These are phyloP conservation scores for Cadophora malorum DNA, from an alignment of 2,329 filamentous ascomycete species.

Conservation along the genomic window DNA sequence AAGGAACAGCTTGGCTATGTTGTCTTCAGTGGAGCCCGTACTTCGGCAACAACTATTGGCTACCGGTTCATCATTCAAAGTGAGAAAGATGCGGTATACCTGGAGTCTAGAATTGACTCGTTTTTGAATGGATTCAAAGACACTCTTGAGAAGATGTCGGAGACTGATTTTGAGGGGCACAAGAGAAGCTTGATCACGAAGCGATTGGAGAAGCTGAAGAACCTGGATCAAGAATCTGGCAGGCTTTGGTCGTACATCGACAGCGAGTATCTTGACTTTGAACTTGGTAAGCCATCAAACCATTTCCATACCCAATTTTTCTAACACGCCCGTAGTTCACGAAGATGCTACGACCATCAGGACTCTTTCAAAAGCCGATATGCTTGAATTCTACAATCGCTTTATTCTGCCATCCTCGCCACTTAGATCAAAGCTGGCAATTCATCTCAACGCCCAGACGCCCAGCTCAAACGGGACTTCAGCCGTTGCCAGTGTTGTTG, in stretches of 20 bases:
- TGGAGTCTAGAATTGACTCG: slow-evolving; percentile 85
- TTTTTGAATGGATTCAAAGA: slow-evolving; percentile 75
- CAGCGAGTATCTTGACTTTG: slow-evolving; percentile 88
- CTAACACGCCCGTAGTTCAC: slow-evolving; percentile 36
- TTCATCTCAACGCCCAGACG: slow-evolving; percentile 82
- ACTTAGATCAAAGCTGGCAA: slow-evolving; percentile 79
- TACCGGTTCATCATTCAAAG: slow-evolving; percentile 94
- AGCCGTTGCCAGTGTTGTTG: slow-evolving; percentile 46
- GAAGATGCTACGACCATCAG: slow-evolving; percentile 79
- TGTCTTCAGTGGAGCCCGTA: slow-evolving; percentile 81
- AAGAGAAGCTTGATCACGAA: slow-evolving; percentile 89
- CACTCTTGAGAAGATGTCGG: slow-evolving; percentile 75
- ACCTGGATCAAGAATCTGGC: slow-evolving; percentile 81
- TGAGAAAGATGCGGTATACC: slow-evolving; percentile 81
- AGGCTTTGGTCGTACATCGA: slow-evolving; percentile 87
- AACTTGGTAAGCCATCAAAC: slow-evolving; percentile 68
- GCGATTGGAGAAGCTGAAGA: slow-evolving; percentile 89
- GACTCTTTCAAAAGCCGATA: slow-evolving; percentile 76
- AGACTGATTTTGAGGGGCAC: slow-evolving; percentile 86
- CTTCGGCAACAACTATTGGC: slow-evolving; percentile 78
- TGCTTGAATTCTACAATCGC: slow-evolving; percentile 78
- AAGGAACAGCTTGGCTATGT: slow-evolving; percentile 98
- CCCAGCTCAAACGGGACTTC: slow-evolving; percentile 47
- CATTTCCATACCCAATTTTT: background rate
- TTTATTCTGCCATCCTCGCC: slow-evolving; percentile 78